A percentile compares a stretch with the other conserved stretches of the same genome.
phyloP scores from a whole-genome alignment of 345 rosid species.

The Raphanus raphanistrum region DNA sequence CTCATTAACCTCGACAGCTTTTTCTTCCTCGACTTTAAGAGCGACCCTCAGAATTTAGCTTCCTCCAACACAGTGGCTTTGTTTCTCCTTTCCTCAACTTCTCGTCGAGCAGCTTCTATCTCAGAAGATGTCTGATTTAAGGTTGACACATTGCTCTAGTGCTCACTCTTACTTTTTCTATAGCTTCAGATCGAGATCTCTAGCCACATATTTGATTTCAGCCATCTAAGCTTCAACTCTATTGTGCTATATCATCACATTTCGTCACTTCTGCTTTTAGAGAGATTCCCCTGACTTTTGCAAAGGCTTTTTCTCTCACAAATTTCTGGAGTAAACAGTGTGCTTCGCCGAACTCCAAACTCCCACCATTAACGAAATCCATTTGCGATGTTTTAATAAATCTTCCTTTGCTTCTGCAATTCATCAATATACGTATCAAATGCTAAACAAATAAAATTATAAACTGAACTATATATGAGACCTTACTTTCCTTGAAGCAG shows the following conservation, averaged over 20 bases:
- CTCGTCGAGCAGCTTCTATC: too few relatives aligned
- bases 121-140: constrained; percentile 49
- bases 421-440: constrained; percentile 45
- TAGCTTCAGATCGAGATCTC: too few relatives aligned
- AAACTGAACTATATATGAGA: too few relatives aligned
- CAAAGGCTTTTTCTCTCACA: constrained; percentile 63
- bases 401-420: constrained; percentile 68
- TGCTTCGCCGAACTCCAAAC: constrained; percentile 77
- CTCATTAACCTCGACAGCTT: too few relatives aligned
- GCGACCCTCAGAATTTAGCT: too few relatives aligned
- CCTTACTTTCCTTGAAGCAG: neutral
- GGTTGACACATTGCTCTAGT: constrained; percentile 41
- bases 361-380: constrained; percentile 64
- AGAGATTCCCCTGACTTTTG: constrained; percentile 65
- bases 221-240: constrained; percentile 76
- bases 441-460: too few relatives aligned
- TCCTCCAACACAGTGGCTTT: too few relatives aligned
- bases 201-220: constrained; percentile 62
- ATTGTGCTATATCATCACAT: constrained; percentile 64
- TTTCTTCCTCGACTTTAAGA: too few relatives aligned
- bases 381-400: constrained; percentile 67
- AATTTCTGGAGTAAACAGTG: constrained; percentile 73
- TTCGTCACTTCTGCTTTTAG: constrained; percentile 60
- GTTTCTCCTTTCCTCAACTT: too few relatives aligned
- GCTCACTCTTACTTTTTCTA: too few relatives aligned